phyloP scores from a whole-genome alignment of 495 filamentous ascomycete species.

The Pseudotulostoma volvatum region DNA sequence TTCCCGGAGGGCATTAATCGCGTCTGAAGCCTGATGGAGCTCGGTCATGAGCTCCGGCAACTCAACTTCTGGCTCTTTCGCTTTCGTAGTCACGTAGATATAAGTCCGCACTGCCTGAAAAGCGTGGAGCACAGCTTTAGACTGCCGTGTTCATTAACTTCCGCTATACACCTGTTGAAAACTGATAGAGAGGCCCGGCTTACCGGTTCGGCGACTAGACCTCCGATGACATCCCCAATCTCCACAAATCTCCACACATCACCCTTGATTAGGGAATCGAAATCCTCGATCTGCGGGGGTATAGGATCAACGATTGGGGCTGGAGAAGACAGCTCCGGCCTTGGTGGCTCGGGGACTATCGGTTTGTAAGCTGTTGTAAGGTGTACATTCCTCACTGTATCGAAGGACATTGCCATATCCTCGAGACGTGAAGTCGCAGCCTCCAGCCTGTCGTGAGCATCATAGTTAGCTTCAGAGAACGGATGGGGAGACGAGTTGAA shows the following conservation, averaged over 20 bases:
- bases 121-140: slow-evolving; percentile 41
- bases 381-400: slow-evolving; percentile 36
- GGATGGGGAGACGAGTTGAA: not conserved
- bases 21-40: slow-evolving; percentile 60
- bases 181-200: too few relatives aligned
- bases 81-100: slow-evolving; percentile 72
- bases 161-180: too few relatives aligned
- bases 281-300: slow-evolving; percentile 67
- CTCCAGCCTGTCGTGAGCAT: slow-evolving; percentile 55
- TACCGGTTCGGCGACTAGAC: slow-evolving; percentile 68
- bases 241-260: slow-evolving; percentile 66
- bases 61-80: slow-evolving; percentile 72
- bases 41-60: slow-evolving; percentile 62
- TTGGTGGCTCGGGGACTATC: slow-evolving; percentile 24
- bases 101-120: slow-evolving; percentile 79
- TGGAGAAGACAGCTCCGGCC: slow-evolving; percentile 17
- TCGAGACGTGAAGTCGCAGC: slow-evolving; percentile 91
- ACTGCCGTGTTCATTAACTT: slow-evolving; percentile 22
- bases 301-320: slow-evolving; percentile 39
- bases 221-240: slow-evolving; percentile 60
- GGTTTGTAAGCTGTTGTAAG: slow-evolving; percentile 29
- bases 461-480: slow-evolving; percentile 12
- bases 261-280: slow-evolving; percentile 59
- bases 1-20: slow-evolving; percentile 62
- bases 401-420: slow-evolving; percentile 72